These are phyloP conservation scores for Teratosphaeria destructans DNA, from an alignment of 2,329 filamentous ascomycete species.

Conservation along the genomic window DNA sequence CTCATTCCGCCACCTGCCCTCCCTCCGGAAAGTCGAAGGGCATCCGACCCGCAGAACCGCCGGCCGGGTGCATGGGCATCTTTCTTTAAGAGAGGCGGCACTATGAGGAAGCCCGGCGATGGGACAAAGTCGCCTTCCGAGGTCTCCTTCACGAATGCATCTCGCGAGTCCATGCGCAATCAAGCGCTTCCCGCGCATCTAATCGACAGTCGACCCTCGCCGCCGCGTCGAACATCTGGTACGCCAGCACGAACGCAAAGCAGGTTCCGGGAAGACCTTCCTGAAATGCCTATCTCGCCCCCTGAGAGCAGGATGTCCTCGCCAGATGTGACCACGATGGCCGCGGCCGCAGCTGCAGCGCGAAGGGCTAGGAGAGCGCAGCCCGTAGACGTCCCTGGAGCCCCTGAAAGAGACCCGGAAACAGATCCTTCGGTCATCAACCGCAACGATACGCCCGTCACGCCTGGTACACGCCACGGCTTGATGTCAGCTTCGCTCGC, in stretches of 20 bases:
- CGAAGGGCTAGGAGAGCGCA: conserved; percentile 25
- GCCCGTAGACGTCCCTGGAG: conserved; percentile 7
- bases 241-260: conserved; percentile 73
- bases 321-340: conserved; percentile 49
- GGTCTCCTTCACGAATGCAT: conserved; percentile 71
- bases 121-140: conserved; percentile 53
- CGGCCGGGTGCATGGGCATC: conserved; percentile 50
- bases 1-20: conserved; percentile 19
- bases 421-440: background rate
- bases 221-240: conserved; percentile 39
- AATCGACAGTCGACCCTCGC: conserved; percentile 25
- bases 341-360: conserved; percentile 31
- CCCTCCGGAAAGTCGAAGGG: conserved; percentile 19
- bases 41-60: conserved; percentile 38
- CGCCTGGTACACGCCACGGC: conserved; percentile 9
- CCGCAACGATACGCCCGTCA: conserved; percentile 33
- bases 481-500: conserved; percentile 71
- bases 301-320: conserved; percentile 73
- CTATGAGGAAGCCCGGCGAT: conserved; percentile 30
- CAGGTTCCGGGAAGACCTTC: conserved; percentile 84
- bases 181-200: conserved; percentile 43
- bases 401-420: background rate
- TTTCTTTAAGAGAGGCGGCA: conserved; percentile 58
- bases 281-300: conserved; percentile 75
- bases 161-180: conserved; percentile 70